Conservation (phyloP, 2,329 filamentous ascomycete species). For the Arthrobotrys conoides region DNA sequence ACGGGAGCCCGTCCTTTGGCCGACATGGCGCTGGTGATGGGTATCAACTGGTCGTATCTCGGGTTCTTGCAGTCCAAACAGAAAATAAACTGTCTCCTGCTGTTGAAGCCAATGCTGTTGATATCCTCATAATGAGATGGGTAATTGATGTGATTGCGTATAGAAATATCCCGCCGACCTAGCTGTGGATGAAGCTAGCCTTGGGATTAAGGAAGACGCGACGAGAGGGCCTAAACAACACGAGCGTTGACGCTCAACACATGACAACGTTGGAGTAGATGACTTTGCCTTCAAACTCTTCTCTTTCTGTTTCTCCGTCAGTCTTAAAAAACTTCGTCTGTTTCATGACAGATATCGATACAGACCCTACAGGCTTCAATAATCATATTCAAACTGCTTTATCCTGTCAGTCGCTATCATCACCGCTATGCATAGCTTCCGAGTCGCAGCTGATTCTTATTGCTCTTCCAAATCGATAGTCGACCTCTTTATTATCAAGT, state of each 20-base stretch:
- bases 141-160: background rate
- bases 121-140: conserved; percentile 25
- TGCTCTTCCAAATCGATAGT: conserved; percentile 52
- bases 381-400: conserved; percentile 3
- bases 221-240: conserved; percentile 34
- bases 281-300: conserved; percentile 16
- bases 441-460: conserved; percentile 54
- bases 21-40: conserved; percentile 27
- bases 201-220: conserved; percentile 30
- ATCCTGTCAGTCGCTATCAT: conserved; percentile 42
- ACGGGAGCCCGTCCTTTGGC: conserved; percentile 22
- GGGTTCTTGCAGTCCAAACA: background rate
- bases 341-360: background rate
- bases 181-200: too few species aligned
- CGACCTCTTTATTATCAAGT: conserved; percentile 55
- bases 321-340: background rate
- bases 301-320: background rate
- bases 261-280: conserved; percentile 22
- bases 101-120: background rate
- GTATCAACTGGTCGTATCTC: conserved; percentile 13
- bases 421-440: conserved; percentile 58
- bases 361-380: background rate
- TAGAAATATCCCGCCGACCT: background rate
- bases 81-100: background rate
- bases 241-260: conserved; percentile 3